A percentile compares a stretch with the other conserved stretches of the same genome.
Conservation (phyloP, 1,284 basidiomycete species). For the Vanrija humicola region DNA sequence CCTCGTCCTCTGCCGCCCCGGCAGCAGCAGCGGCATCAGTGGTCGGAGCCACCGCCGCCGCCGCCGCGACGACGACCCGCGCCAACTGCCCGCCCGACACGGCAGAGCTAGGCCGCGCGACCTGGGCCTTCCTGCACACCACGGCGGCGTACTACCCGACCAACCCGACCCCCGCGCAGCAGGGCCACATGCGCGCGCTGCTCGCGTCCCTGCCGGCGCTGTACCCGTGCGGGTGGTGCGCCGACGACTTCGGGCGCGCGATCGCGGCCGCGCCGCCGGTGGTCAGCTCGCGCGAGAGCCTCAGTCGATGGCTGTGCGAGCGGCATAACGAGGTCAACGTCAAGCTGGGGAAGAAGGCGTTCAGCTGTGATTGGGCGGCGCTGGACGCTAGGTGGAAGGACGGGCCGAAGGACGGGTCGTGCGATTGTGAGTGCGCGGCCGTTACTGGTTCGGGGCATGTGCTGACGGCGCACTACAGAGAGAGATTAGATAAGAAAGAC, state of each 20-base stretch:
- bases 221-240: conserved; percentile 84
- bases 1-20: conserved; percentile 38
- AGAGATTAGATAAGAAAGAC: neutral
- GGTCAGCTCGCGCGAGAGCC: conserved; percentile 60
- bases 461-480: too few species aligned
- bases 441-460: neutral
- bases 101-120: conserved; percentile 78
- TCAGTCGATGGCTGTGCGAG: conserved; percentile 84
- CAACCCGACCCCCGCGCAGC: conserved; percentile 63
- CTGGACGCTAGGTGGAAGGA: conserved; percentile 85
- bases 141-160: conserved; percentile 92
- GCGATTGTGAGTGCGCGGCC: conserved; percentile 57
- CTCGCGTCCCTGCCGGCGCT: conserved; percentile 70
- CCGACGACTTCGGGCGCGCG: conserved; percentile 65
- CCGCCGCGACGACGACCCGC: conserved; percentile 45
- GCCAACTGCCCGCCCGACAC: conserved; percentile 80
- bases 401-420: conserved; percentile 78
- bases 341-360: conserved; percentile 73
- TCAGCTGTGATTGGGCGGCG: conserved; percentile 66
- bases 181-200: conserved; percentile 73
- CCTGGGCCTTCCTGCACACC: conserved; percentile 93
- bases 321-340: conserved; percentile 87
- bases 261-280: conserved; percentile 67
- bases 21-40: conserved; percentile 50
- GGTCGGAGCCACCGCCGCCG: conserved; percentile 28